Conservation (phyloP, 2,329 filamentous ascomycete genomes). For the Septoria petroselini region DNA sequence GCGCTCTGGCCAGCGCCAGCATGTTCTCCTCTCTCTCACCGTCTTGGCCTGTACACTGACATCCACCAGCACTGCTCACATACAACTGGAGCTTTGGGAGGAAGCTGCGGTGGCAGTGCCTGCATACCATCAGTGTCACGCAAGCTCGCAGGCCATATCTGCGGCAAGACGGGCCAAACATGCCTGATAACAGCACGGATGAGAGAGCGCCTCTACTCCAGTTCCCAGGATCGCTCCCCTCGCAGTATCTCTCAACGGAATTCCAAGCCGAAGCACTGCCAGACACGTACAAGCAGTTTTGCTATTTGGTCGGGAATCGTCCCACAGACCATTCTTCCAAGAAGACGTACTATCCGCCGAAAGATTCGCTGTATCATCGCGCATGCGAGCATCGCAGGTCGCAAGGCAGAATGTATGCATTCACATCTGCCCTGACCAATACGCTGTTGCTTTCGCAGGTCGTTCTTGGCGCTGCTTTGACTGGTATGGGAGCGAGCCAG, state of each 20-base stretch:
- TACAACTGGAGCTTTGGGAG: background rate
- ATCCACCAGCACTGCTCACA: no score
- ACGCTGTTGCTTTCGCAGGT: slow-evolving; percentile 41
- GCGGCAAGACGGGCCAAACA: slow-evolving; percentile 4
- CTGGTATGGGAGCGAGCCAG: slow-evolving; percentile 40
- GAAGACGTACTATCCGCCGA: slow-evolving; percentile 27
- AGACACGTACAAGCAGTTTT: slow-evolving; percentile 39
- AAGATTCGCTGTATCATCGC: slow-evolving; percentile 40
- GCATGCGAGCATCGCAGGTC: slow-evolving; percentile 34
- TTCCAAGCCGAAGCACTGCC: slow-evolving; percentile 10
- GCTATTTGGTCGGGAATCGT: slow-evolving; percentile 38
- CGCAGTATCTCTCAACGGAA: background rate
- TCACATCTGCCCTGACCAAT: slow-evolving; percentile 41
- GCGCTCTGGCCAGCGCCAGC: background rate
- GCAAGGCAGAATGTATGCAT: slow-evolving; percentile 38
- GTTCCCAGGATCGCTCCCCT: slow-evolving; percentile 26
- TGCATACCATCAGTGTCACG: background rate
- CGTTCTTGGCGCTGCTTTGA: slow-evolving; percentile 43
- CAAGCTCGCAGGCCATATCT: background rate
- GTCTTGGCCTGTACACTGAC: background rate
- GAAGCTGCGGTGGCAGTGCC: background rate
- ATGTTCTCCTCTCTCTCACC: background rate
- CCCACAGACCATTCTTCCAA: slow-evolving; percentile 34
- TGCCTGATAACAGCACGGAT: slow-evolving; percentile 22
- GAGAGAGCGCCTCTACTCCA: slow-evolving; percentile 33